Evolutionary conservation across 176 grass and related monocot genomes (phyloP).

Genomic region (Oropetium thomaeum): DNA sequence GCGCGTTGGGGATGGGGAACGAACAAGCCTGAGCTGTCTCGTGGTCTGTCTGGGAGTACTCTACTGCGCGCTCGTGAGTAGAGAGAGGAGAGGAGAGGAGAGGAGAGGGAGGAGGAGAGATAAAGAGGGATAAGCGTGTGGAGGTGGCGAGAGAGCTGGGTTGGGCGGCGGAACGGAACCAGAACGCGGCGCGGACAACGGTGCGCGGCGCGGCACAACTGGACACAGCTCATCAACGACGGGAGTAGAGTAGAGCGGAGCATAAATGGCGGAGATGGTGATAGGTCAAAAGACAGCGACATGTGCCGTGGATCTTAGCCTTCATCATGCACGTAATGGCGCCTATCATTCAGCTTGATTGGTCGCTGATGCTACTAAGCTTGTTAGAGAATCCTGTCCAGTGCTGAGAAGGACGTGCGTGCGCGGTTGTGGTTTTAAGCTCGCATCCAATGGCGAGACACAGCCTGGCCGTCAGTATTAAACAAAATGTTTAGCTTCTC

Average conservation of each 20-base stretch:
- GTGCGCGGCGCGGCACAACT: background rate
- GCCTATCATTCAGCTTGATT: background rate
- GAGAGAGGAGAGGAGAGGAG: background rate
- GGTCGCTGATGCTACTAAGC: no score
- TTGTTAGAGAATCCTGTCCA: no score
- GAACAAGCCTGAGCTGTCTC: background rate
- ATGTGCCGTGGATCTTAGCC: background rate
- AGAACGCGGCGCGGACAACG: background rate
- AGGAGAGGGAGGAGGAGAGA: background rate
- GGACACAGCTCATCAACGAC: background rate
- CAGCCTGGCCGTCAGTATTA: no score
- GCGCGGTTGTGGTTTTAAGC: no score
- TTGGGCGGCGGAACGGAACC: background rate
- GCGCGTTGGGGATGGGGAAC: background rate
- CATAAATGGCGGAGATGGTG: background rate
- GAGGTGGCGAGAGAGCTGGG: background rate
- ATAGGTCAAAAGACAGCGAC: background rate
- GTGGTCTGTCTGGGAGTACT: background rate
- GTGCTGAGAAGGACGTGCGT: background rate
- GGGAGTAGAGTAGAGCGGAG: background rate
- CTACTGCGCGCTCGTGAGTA: background rate
- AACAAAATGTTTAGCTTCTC: no score
- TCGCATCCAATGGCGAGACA: background rate
- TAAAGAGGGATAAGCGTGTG: constrained; percentile 15
- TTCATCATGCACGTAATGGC: background rate